Base-by-base conservation (phyloP, 257 asterid genomes). In the Verbascum thapsus region DNA sequence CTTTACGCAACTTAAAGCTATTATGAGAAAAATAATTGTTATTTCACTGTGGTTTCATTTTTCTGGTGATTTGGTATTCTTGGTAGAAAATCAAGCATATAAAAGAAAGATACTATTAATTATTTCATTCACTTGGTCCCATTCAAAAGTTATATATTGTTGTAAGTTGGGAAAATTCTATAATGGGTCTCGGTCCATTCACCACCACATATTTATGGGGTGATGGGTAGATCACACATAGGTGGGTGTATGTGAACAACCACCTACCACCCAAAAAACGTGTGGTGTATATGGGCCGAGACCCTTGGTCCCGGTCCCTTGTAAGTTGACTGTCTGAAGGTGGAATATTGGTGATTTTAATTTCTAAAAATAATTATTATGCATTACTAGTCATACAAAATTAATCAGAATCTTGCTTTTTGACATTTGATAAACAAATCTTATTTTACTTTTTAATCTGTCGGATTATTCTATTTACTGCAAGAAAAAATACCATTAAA, bases 1-100 rank as follows among this genome's bases (percentile, higher is more conserved):
- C 65, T 61, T 75, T 71, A 75, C 74, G 64, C 77, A 62, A 66
- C 71, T 56, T 48, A 40, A 58, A 20, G 44, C 42, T 8, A 67
- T 67, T 37, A 58, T 75, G 70, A 53, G 48, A 20, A 34, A 64
- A 53, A 51, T 3, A 45, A 72, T 65, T 51, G 22, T 23, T 7
- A 37, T 71, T 51, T 16, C 22, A 65, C 45, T 34, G 51, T 34
- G 16, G 12, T 62, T 53, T 41, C 13, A 22, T 51, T 75, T 43
- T 54, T 26, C 56, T 50, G 22, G 26, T n/a, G 70, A 53, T 64
- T 64, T 64, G 70, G 69, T 66, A 22, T 34, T 55, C 26, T 41
- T 26, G 50, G 63, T 55, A 34, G 58, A 69, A 77, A 69, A 61
- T 73, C 63, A 62, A 66, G 49, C 16, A 39, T 63, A 72, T 52